A percentile compares a stretch with the other conserved stretches of the same genome.
Evolutionary conservation across 257 asterid genomes (phyloP).

Genomic region (Ballota nigra): DNA sequence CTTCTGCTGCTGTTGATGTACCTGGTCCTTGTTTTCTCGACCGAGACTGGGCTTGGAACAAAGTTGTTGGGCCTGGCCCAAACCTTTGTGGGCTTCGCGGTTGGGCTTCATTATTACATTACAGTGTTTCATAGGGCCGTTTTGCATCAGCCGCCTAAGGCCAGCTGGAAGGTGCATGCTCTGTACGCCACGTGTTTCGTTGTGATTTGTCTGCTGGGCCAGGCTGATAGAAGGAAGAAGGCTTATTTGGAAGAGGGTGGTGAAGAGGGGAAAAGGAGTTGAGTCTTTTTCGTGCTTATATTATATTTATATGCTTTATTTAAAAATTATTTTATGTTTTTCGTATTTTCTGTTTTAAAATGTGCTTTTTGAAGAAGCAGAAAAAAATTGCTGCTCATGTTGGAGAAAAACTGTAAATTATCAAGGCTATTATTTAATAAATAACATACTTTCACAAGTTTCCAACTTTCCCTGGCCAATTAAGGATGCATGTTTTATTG

Average conservation of each 20-base stretch:
- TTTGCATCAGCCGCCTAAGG: conserved; percentile 76
- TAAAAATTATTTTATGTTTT: neutral
- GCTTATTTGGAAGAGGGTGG: conserved; percentile 69
- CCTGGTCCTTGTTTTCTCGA: conserved; percentile 72
- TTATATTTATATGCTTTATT: neutral
- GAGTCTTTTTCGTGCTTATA: neutral
- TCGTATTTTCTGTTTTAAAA: neutral
- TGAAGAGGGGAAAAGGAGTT: conserved; percentile 77
- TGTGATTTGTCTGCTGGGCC: conserved; percentile 56
- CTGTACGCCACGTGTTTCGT: conserved; percentile 85
- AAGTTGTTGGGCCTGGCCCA: conserved; percentile 77
- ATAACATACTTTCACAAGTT: neutral
- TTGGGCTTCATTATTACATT: conserved; percentile 90
- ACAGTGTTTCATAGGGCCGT: conserved; percentile 83
- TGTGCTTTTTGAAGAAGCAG: neutral
- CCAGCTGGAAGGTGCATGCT: conserved; percentile 76
- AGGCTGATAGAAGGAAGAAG: conserved; percentile 71
- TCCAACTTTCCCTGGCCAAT: neutral
- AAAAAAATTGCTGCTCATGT: conserved; percentile 9
- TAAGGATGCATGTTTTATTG: neutral
- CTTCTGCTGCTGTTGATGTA: conserved; percentile 84
- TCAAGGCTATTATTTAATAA: too few relatives aligned
- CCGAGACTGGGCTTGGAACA: conserved; percentile 51
- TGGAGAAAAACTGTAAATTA: conserved; percentile 8
- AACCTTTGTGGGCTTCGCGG: conserved; percentile 81